A percentile compares a stretch with the other conserved stretches of the same genome.
Evolutionary conservation across 2,329 filamentous ascomycete genomes (phyloP).

Genomic region (Chrysoporthe puriensis): DNA sequence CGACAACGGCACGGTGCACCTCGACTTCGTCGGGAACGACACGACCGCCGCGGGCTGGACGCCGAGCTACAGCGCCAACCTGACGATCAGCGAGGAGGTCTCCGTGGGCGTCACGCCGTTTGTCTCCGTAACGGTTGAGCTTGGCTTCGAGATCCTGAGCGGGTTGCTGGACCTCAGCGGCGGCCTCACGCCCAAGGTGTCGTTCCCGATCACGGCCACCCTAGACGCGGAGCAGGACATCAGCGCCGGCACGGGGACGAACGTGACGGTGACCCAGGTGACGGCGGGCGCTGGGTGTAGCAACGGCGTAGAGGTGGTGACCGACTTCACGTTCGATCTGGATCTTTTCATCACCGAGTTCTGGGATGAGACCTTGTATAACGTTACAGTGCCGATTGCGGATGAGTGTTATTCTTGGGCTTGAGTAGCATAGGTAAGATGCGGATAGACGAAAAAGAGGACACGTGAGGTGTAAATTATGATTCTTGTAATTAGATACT

Average conservation of each 20-base stretch:
- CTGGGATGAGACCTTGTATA: conserved; percentile 35
- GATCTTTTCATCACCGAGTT: conserved; percentile 35
- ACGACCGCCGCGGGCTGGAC: conserved; percentile 29
- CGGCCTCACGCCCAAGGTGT: conserved; percentile 34
- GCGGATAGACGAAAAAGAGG: not conserved
- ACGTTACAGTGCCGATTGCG: conserved; percentile 34
- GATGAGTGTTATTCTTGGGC: conserved; percentile 36
- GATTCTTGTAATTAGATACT: no score
- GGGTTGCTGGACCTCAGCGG: conserved; percentile 35
- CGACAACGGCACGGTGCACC: conserved; percentile 34
- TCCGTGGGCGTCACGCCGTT: conserved; percentile 33
- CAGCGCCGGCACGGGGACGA: conserved; percentile 18
- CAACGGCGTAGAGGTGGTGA: conserved; percentile 34
- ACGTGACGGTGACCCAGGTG: conserved; percentile 22
- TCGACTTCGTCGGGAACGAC: conserved; percentile 35
- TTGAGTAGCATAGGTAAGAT: not conserved
- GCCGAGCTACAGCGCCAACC: conserved; percentile 29
- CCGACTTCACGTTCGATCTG: conserved; percentile 35
- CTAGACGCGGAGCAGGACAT: conserved; percentile 32
- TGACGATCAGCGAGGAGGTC: conserved; percentile 31
- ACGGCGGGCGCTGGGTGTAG: conserved; percentile 27
- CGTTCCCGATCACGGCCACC: conserved; percentile 34
- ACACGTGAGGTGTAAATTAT: not conserved
- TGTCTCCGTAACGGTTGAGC: conserved; percentile 31
- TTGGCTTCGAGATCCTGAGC: conserved; percentile 34